These are phyloP conservation scores for Pyracantha coccinea DNA, from an alignment of 331 rosid genomes.

Conservation along the genomic window DNA sequence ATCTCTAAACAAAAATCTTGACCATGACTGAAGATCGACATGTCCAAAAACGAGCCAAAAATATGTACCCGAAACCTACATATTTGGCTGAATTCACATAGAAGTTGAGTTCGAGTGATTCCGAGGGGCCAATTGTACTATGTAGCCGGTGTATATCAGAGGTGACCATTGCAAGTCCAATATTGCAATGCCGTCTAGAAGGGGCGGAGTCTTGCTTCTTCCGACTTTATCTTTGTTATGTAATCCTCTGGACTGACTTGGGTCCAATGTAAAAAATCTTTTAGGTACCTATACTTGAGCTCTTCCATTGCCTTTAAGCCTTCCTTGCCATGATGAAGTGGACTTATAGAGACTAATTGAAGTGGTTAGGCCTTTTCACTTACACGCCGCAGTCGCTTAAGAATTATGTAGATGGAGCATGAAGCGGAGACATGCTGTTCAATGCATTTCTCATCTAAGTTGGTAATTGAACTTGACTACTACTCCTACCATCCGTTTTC, in stretches of 20 bases:
- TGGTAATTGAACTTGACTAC: no score
- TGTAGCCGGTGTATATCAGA: no score
- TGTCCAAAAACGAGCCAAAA: no score
- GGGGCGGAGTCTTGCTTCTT: not conserved
- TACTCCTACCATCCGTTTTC: no score
- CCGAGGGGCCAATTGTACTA: no score
- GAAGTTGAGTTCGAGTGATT: no score
- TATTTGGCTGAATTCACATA: no score
- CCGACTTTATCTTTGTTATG: not conserved
- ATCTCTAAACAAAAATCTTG: no score
- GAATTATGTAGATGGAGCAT: constrained; percentile 11
- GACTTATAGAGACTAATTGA: constrained; percentile 12
- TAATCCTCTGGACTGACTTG: not conserved
- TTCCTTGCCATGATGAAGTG: not conserved
- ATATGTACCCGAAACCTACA: no score
- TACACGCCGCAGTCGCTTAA: not conserved
- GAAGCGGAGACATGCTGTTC: not conserved
- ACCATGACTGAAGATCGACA: no score
- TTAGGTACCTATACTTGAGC: constrained; percentile 1
- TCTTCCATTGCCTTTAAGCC: constrained; percentile 8
- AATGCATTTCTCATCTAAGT: not conserved
- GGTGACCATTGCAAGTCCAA: no score
- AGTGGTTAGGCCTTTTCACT: constrained; percentile 7
- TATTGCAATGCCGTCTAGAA: no score
- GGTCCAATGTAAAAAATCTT: not conserved